Evolutionary conservation across 2,329 filamentous ascomycete species (phyloP).

Genomic region (Orbilia javanica): DNA sequence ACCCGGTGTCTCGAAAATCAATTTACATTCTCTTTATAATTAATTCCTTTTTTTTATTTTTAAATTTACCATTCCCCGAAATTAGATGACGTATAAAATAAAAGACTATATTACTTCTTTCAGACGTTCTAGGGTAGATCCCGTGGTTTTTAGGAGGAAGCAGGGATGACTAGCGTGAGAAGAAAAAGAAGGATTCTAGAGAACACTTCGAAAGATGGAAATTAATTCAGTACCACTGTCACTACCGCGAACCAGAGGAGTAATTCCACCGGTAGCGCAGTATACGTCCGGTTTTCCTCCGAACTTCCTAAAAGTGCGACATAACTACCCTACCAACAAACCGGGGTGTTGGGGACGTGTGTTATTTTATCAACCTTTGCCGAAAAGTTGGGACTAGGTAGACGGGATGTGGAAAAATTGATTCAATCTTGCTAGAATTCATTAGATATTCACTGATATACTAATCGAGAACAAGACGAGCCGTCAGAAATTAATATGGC

Average conservation of each 20-base stretch:
- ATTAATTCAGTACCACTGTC: not conserved
- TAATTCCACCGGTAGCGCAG: not conserved
- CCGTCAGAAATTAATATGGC: too few relatives aligned
- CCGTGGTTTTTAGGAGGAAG: not conserved
- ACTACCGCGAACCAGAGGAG: not conserved
- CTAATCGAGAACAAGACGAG: not conserved
- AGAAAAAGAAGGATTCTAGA: not conserved
- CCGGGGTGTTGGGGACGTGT: too few relatives aligned
- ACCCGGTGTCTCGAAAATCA: slow-evolving; percentile 10
- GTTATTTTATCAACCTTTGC: too few relatives aligned
- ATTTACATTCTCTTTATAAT: slow-evolving; percentile 5
- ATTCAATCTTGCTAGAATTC: not conserved
- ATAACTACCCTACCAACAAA: not conserved
- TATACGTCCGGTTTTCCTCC: not conserved
- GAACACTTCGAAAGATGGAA: not conserved
- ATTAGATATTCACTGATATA: not conserved
- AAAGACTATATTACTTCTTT: too few relatives aligned
- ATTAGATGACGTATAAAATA: not conserved
- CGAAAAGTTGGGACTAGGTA: too few relatives aligned
- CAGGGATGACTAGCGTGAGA: not conserved
- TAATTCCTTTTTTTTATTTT: not conserved
- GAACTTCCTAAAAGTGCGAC: not conserved
- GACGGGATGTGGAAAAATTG: not conserved
- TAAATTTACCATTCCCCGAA: not conserved
- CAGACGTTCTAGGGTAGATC: not conserved